Percentiles rank a stretch among this genome's conserved stretches.
Conservation (phyloP, 169 alveolate species). For the Blepharisma undulans region DNA sequence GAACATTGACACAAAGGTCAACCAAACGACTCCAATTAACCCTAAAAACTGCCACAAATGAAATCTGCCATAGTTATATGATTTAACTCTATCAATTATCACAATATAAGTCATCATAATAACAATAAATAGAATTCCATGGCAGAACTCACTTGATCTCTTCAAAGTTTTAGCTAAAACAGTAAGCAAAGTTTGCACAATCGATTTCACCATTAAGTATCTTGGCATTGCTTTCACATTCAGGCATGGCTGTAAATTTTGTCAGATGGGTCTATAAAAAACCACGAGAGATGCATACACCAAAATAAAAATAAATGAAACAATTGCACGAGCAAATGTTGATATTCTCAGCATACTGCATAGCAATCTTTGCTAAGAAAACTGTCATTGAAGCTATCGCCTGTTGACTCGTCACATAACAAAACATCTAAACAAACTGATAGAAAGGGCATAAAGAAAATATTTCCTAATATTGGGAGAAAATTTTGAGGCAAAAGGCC, state of each 20-base stretch:
- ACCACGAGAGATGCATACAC: background rate
- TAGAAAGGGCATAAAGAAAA: background rate
- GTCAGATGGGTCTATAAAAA: conserved; percentile 5
- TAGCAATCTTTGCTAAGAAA: conserved; percentile 16
- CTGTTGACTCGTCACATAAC: background rate
- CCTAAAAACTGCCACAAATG: background rate
- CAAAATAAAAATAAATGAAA: background rate
- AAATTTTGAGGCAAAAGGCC: background rate
- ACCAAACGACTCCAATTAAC: background rate
- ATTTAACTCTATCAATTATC: background rate
- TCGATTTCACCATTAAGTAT: background rate
- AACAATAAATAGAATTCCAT: background rate
- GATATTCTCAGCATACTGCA: conserved; percentile 1
- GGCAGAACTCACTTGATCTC: background rate
- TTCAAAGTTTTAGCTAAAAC: background rate
- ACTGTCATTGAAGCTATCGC: background rate
- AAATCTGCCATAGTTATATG: background rate
- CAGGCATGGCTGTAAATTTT: background rate
- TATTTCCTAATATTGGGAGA: background rate
- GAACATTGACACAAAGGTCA: background rate
- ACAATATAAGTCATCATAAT: background rate
- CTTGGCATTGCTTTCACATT: background rate
- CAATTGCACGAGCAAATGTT: background rate
- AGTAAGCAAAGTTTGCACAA: background rate
- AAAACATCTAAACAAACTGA: background rate